A percentile compares a stretch with the other conserved stretches of the same genome.
Evolutionary conservation across 495 filamentous ascomycete species (phyloP).

Genomic region (Penicillium psychrofluorescens): DNA sequence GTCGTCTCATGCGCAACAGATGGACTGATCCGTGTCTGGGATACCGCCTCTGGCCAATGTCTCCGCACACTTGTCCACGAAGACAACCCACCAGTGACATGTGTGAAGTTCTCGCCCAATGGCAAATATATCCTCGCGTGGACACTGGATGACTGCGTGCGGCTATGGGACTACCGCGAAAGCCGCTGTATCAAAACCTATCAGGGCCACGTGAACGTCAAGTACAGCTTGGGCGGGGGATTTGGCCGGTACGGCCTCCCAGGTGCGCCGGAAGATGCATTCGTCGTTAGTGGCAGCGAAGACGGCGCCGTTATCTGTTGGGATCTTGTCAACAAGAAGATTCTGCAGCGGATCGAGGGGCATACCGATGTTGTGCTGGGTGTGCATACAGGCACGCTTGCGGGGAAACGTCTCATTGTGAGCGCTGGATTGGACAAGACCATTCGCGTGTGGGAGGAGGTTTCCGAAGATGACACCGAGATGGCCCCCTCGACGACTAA

Average conservation of each 20-base stretch:
- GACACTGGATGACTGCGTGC: constrained; percentile 80
- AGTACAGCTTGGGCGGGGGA: constrained; percentile 72
- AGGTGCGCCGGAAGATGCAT: constrained; percentile 35
- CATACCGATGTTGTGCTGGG: constrained; percentile 81
- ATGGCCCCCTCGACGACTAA: neutral
- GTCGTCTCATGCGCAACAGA: constrained; percentile 85
- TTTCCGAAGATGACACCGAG: constrained; percentile 14
- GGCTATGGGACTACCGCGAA: constrained; percentile 90
- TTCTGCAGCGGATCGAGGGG: constrained; percentile 62
- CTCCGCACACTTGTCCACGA: constrained; percentile 91
- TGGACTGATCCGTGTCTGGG: constrained; percentile 89
- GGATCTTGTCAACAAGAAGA: constrained; percentile 79
- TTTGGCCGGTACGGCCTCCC: constrained; percentile 60
- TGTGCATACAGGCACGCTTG: constrained; percentile 56
- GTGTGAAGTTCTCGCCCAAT: constrained; percentile 87
- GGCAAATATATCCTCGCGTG: constrained; percentile 87
- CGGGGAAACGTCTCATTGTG: constrained; percentile 40
- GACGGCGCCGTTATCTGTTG: constrained; percentile 79
- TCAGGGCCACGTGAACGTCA: constrained; percentile 82
- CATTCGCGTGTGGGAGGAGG: constrained; percentile 54
- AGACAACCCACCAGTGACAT: constrained; percentile 88
- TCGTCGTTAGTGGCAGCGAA: constrained; percentile 78
- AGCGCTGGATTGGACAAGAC: constrained; percentile 60
- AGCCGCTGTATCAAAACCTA: constrained; percentile 92
- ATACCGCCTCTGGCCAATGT: constrained; percentile 92